Base-by-base conservation (phyloP, 176 grass and related monocot genomes). In the Bonia amplexicaulis region DNA sequence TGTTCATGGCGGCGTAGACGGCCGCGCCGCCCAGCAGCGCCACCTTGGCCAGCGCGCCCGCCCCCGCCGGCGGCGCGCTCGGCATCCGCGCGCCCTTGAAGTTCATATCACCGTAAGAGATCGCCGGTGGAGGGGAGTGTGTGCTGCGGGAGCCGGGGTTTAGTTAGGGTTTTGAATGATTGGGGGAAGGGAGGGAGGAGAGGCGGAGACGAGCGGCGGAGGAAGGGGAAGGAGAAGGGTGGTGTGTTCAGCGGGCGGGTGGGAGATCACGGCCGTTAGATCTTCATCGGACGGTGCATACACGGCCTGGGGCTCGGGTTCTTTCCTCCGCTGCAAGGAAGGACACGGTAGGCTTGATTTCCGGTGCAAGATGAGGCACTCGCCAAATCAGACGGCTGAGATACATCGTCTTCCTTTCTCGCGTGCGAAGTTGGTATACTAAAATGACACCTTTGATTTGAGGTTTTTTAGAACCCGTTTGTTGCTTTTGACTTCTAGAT, bases 11-110 rank as follows among this genome's bases (percentile, higher is more conserved):
- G 31, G 84, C 87, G 63, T 88, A 89, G 67, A 91, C 45, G 64
- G 79, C 69, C 19, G 80, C 81, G 88, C 95, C 90, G 59, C 92
- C 95, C 0, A 87, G 41, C 64, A 92, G 45, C 80, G 73, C 88
- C 47, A 89, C 84, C 81, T 86, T 94, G 9, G 73, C 49, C 46
- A 94, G 57, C 51, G 47, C 35, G 10, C 80, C 29, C 19, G 45
- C 73, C 1, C 55, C 91, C 29, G 67, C 80, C n/a, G 77, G 58
- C 19, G 85, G 82, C 7, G 73, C 81, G 49, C 20, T 85, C 16
- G 92, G 86, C 5, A 91, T 74, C 70, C 75, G 83, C 23, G 73
- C 77, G 9, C 87, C 90, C 66, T 69, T 86, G 73, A 90, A 84
- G 78, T 60, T 89, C 92, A 94, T 94, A 82, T 68, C 78, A 65